phyloP scores from a whole-genome alignment of 306 rosid species.

The Casuarina cunninghamiana region DNA sequence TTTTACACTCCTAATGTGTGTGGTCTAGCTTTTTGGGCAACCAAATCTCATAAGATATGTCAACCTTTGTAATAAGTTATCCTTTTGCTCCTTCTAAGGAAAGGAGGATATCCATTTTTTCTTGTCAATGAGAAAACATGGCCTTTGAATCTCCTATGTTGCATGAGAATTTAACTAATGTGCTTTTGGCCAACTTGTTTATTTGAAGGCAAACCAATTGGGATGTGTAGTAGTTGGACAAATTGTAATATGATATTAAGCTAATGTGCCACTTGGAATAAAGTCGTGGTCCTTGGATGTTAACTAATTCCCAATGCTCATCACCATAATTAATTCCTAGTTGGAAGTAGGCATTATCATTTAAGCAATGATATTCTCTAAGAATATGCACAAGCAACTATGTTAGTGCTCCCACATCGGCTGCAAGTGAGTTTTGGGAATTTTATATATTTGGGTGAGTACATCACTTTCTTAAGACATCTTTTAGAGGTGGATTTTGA shows the following conservation, averaged over 20 bases:
- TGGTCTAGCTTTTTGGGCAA: slow-evolving; percentile 22
- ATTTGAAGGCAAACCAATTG: too few relatives aligned
- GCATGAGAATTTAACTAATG: not conserved
- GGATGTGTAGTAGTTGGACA: too few relatives aligned
- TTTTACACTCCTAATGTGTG: slow-evolving; percentile 19
- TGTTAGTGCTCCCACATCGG: too few relatives aligned
- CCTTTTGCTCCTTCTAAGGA: not conserved
- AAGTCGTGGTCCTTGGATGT: not conserved
- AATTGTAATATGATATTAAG: too few relatives aligned
- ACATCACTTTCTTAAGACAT: too few relatives aligned
- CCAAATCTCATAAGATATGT: slow-evolving; percentile 16
- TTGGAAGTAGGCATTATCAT: not conserved
- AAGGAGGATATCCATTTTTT: not conserved
- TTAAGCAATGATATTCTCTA: slow-evolving; percentile 1
- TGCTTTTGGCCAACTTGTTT: not conserved
- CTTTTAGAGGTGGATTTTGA: too few relatives aligned
- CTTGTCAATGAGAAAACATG: not conserved
- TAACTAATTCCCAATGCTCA: not conserved
- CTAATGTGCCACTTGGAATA: not conserved
- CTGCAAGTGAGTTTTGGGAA: too few relatives aligned
- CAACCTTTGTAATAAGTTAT: not conserved
- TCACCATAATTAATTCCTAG: not conserved
- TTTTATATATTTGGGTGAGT: too few relatives aligned
- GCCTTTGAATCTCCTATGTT: not conserved
- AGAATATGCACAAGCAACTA: not conserved